A percentile compares a stretch with the other conserved stretches of the same genome.
Evolutionary conservation across 139 green algal genomes (phyloP).

Genomic region (Coelastrella sp.): DNA sequence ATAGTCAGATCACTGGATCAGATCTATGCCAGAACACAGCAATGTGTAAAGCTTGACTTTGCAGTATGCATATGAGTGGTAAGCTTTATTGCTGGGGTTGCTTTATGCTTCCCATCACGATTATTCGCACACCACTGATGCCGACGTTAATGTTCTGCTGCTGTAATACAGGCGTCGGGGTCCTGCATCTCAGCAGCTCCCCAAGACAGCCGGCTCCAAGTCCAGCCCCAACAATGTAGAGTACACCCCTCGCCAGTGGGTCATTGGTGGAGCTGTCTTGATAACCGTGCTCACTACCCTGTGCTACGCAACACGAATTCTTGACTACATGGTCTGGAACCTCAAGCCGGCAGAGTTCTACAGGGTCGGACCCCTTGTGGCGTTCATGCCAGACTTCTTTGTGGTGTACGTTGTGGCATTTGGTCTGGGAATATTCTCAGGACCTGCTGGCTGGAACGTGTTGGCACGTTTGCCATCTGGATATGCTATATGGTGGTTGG

Average conservation of each 20-base stretch:
- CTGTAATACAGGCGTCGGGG: too few relatives aligned
- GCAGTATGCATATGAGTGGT: too few relatives aligned
- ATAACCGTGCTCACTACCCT: not conserved
- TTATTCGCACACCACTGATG: too few relatives aligned
- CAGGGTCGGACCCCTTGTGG: not conserved
- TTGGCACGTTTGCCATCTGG: conserved; percentile 19
- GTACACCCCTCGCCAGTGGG: conserved; percentile 15
- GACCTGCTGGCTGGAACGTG: conserved; percentile 30
- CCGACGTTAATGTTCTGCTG: too few relatives aligned
- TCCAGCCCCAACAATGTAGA: not conserved
- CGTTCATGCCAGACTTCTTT: conserved; percentile 49
- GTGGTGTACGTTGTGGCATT: conserved; percentile 31
- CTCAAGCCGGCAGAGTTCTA: conserved; percentile 1
- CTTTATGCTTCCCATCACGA: too few relatives aligned
- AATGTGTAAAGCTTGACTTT: too few relatives aligned
- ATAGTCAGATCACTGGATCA: too few relatives aligned
- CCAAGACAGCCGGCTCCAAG: not conserved
- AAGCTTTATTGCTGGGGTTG: too few relatives aligned
- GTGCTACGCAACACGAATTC: conserved; percentile 8
- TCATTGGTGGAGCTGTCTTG: not conserved
- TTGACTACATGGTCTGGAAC: conserved; percentile 3
- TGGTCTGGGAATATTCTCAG: conserved; percentile 30
- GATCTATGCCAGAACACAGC: too few relatives aligned
- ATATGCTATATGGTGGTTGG: conserved; percentile 4
- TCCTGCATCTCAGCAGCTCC: not conserved